phyloP scores from a whole-genome alignment of 495 filamentous ascomycete species.

The Annulohypoxylon bovei region DNA sequence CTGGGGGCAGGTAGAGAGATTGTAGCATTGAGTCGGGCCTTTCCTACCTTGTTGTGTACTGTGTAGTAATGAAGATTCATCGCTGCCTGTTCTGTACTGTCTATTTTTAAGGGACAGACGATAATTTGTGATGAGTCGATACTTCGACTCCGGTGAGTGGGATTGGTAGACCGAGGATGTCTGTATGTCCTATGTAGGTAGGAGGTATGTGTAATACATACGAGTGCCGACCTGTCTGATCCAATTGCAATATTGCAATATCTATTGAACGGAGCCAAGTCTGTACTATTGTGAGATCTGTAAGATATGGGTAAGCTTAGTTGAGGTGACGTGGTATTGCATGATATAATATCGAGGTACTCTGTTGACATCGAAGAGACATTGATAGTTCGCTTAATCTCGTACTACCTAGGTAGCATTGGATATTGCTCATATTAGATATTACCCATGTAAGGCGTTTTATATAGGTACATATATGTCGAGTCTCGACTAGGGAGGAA shows the following conservation, averaged over 20 bases:
- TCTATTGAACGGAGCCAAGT: background rate
- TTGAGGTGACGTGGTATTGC: slow-evolving; percentile 18
- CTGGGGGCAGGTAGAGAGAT: background rate
- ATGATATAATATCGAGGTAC: background rate
- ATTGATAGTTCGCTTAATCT: background rate
- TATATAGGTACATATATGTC: background rate
- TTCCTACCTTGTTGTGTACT: slow-evolving; percentile 11
- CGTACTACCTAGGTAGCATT: too few species aligned
- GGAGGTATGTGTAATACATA: background rate
- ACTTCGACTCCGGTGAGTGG: background rate
- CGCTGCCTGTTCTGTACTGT: slow-evolving; percentile 2
- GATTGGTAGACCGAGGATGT: background rate
- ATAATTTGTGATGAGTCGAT: background rate
- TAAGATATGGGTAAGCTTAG: slow-evolving; percentile 1
- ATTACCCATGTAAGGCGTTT: background rate
- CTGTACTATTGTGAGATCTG: background rate
- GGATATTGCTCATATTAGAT: background rate
- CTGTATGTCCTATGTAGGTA: background rate
- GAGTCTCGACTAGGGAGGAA: background rate
- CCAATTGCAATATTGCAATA: slow-evolving; percentile 14
- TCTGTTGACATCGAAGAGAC: background rate
- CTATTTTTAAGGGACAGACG: background rate
- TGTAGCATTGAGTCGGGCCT: slow-evolving; percentile 27
- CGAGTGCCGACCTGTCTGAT: background rate
- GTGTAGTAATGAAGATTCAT: background rate